Percentiles rank a stretch among this genome's conserved stretches.
Evolutionary conservation across 495 filamentous ascomycete genomes (phyloP).

Genomic region (Aspergillus panamensis): DNA sequence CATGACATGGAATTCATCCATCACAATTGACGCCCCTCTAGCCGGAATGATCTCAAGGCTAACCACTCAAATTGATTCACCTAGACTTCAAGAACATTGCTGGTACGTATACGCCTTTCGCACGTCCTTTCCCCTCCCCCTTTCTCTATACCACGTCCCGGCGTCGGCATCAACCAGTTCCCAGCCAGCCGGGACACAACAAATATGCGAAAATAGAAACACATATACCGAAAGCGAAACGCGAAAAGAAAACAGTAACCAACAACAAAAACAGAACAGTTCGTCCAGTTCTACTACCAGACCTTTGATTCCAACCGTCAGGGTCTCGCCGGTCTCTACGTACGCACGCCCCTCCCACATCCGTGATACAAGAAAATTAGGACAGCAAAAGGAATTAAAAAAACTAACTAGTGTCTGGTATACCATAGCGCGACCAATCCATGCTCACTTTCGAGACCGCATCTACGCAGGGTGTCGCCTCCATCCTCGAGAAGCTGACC

Average conservation of each 20-base stretch:
- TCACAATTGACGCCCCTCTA: neutral
- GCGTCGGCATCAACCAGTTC: neutral
- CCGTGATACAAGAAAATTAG: neutral
- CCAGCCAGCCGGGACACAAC: neutral
- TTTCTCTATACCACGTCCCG: neutral
- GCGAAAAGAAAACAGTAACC: constrained; percentile 7
- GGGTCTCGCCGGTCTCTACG: constrained; percentile 69
- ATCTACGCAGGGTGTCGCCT: constrained; percentile 51
- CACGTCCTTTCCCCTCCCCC: neutral
- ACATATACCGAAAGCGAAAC: neutral
- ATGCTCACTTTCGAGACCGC: constrained; percentile 88
- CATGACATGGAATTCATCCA: neutral
- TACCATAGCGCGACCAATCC: constrained; percentile 67
- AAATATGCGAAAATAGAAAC: neutral
- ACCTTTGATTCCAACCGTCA: constrained; percentile 70
- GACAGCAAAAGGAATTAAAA: neutral
- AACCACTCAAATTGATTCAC: constrained; percentile 2
- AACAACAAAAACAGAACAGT: constrained; percentile 59
- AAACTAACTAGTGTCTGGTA: constrained; percentile 9
- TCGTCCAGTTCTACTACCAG: constrained; percentile 84
- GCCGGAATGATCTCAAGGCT: neutral
- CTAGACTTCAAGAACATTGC: constrained; percentile 53
- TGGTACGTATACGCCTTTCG: constrained; percentile 41
- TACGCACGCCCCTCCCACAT: constrained; percentile 40
- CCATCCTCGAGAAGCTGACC: constrained; percentile 72